Percentiles rank a stretch among this genome's conserved stretches.
Evolutionary conservation across 495 filamentous ascomycete species (phyloP).

Genomic region (Pseudoneurospora amorphoporcata): DNA sequence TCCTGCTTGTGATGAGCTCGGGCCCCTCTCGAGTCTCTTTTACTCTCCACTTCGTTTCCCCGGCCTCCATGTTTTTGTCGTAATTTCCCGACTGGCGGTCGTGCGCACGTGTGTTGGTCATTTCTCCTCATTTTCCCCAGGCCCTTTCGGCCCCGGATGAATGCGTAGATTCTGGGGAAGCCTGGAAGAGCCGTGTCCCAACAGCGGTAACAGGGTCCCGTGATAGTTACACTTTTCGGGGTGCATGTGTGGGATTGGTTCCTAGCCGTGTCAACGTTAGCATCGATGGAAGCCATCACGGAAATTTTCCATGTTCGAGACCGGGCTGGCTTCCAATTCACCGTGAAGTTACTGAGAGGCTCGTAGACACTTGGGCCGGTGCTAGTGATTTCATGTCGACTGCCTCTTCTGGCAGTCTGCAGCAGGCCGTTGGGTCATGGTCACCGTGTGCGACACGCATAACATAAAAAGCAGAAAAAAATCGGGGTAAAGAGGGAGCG

Average conservation of each 20-base stretch:
- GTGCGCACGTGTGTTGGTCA: background rate
- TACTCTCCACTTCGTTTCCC: background rate
- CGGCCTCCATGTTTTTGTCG: background rate
- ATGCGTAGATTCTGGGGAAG: background rate
- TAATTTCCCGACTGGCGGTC: background rate
- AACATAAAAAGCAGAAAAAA: background rate
- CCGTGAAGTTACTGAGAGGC: background rate
- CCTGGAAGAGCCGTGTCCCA: background rate
- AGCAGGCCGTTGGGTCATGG: background rate
- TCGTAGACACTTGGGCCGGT: background rate
- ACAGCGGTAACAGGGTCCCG: background rate
- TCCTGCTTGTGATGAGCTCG: background rate
- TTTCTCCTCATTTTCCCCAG: background rate
- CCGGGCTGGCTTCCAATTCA: background rate
- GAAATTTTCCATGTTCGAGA: background rate
- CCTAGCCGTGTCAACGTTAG: background rate
- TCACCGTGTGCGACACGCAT: background rate
- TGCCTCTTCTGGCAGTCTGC: background rate
- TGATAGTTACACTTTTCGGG: background rate
- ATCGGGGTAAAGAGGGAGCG: background rate
- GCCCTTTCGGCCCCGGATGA: background rate
- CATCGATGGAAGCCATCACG: background rate
- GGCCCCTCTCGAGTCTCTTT: background rate
- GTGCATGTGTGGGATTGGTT: background rate
- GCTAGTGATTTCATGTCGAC: background rate